These are phyloP conservation scores for Cordyceps tenuipes DNA, from an alignment of 2,329 filamentous ascomycete species.

Conservation along the genomic window DNA sequence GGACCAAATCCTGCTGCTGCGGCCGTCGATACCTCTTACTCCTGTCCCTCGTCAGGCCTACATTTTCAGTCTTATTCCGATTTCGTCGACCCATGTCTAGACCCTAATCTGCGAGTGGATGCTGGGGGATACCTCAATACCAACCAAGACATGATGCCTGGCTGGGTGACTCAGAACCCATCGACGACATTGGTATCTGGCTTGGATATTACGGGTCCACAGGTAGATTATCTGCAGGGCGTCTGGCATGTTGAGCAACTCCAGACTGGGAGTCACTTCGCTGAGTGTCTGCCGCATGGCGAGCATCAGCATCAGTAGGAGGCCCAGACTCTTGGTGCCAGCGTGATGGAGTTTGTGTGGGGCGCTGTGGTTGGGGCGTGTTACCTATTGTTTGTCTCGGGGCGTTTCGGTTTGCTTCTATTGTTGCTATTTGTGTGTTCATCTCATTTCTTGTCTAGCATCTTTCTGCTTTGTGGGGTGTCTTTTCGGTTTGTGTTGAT, in stretches of 20 bases:
- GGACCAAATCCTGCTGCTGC: not conserved
- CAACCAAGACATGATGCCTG: not conserved
- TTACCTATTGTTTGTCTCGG: not conserved
- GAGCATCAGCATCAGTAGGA: constrained; percentile 14
- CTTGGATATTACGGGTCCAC: constrained; percentile 13
- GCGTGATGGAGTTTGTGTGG: not conserved
- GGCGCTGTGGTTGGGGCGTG: not conserved
- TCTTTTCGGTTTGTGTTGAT: not conserved
- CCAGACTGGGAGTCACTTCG: constrained; percentile 23
- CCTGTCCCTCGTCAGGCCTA: not conserved
- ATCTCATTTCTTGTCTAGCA: not conserved
- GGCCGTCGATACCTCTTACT: not conserved
- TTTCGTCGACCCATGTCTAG: not conserved
- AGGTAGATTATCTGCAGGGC: constrained; percentile 25
- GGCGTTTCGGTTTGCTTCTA: constrained; percentile 2
- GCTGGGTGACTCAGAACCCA: not conserved
- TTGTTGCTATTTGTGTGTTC: not conserved
- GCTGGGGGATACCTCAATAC: not conserved
- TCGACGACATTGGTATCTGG: constrained; percentile 12
- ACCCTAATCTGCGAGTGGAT: not conserved
- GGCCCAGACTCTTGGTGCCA: not conserved
- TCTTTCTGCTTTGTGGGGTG: not conserved
- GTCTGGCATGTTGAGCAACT: constrained; percentile 28
- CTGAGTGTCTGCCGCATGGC: constrained; percentile 24
- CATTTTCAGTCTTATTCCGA: not conserved